Percentiles rank a stretch among this genome's conserved stretches.
These are phyloP conservation scores for Mycena haematopus DNA, from an alignment of 768 basidiomycete species.

Conservation along the genomic window DNA sequence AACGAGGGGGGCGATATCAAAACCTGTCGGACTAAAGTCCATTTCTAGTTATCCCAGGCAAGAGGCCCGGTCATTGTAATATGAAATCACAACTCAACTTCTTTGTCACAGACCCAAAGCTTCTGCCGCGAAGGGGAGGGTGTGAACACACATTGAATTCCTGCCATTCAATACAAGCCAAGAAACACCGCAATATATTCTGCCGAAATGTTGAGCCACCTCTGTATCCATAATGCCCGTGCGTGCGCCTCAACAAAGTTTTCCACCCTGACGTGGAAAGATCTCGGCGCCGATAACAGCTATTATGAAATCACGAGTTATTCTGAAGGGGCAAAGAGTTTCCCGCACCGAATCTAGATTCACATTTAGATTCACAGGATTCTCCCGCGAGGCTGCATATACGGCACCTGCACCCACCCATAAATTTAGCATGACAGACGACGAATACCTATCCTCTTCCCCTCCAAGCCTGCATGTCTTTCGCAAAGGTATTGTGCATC, in stretches of 20 bases:
- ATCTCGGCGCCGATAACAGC: constrained; percentile 16
- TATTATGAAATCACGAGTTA: constrained; percentile 26
- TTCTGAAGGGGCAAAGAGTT: constrained; percentile 6
- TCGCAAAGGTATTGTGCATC: constrained; percentile 23
- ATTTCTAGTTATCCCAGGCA: constrained; percentile 11
- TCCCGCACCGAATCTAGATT: constrained; percentile 21
- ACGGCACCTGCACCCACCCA: background rate
- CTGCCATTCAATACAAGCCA: background rate
- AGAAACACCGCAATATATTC: background rate
- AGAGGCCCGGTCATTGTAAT: constrained; percentile 8
- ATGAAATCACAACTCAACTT: constrained; percentile 20
- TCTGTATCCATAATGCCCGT: background rate
- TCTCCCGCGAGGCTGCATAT: constrained; percentile 25
- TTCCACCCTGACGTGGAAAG: constrained; percentile 16
- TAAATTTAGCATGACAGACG: constrained; percentile 13
- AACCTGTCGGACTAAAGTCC: background rate
- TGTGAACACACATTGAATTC: no score
- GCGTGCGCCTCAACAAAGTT: background rate
- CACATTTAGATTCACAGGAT: constrained; percentile 14
- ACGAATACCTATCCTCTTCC: background rate
- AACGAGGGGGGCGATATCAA: background rate
- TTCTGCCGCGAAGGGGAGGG: constrained; percentile 18
- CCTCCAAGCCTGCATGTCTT: constrained; percentile 10
- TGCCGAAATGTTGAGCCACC: background rate
- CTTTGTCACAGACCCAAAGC: constrained; percentile 14